These are phyloP conservation scores for Saccharomyces uvarum DNA, from an alignment of 1,139 yeast species.

Conservation along the genomic window DNA sequence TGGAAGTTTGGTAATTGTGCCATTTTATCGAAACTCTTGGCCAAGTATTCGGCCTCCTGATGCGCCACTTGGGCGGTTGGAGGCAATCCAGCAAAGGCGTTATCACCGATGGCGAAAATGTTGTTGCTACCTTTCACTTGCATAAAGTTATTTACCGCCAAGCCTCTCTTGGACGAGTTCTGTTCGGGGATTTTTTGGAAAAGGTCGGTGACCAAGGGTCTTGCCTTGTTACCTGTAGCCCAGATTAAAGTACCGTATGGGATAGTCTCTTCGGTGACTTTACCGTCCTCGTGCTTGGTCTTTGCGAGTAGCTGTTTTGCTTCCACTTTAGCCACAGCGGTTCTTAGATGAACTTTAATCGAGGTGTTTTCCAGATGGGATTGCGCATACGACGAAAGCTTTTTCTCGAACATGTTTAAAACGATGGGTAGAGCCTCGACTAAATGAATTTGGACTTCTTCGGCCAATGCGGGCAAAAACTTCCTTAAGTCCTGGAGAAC, in stretches of 20 bases:
- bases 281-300: conserved; percentile 57
- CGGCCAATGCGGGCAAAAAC: conserved; percentile 82
- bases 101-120: conserved; percentile 88
- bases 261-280: conserved; percentile 46
- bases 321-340: conserved; percentile 83
- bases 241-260: conserved; percentile 93
- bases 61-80: conserved; percentile 98
- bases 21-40: conserved; percentile 63
- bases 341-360: conserved; percentile 71
- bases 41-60: conserved; percentile 86
- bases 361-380: conserved; percentile 68
- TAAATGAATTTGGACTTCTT: conserved; percentile 73
- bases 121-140: conserved; percentile 78
- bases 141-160: conserved; percentile 71
- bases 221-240: conserved; percentile 96
- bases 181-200: conserved; percentile 76
- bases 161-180: conserved; percentile 79
- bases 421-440: conserved; percentile 90
- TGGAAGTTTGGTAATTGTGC: conserved; percentile 63
- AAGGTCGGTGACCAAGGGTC: conserved; percentile 65
- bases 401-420: conserved; percentile 76
- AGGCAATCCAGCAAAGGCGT: conserved; percentile 79
- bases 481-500: conserved; percentile 82
- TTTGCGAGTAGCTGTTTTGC: conserved; percentile 62
- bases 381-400: conserved; percentile 80